These are phyloP conservation scores for Penicillium sp. DNA, from an alignment of 2,329 filamentous ascomycete genomes.

Conservation along the genomic window DNA sequence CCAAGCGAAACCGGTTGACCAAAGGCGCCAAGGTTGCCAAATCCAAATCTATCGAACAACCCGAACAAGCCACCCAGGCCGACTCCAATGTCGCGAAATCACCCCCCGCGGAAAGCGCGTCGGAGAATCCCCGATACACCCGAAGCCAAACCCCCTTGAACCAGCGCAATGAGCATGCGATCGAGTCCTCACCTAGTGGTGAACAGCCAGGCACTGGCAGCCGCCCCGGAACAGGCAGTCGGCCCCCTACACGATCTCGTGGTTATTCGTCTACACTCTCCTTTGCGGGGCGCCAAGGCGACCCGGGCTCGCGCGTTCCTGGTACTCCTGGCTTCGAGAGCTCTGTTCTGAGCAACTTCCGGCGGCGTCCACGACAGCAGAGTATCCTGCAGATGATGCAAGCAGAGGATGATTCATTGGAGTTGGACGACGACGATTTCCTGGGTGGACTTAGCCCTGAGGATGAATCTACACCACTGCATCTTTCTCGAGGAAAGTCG, in stretches of 20 bases:
- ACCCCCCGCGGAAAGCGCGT: conserved; percentile 23
- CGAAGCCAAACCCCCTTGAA: conserved; percentile 41
- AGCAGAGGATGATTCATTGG: conserved; percentile 47
- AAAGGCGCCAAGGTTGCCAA: conserved; percentile 18
- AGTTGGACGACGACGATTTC: conserved; percentile 49
- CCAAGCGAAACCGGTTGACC: conserved; percentile 29
- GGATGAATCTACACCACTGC: conserved; percentile 54
- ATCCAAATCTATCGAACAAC: conserved; percentile 7
- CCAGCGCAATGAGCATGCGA: conserved; percentile 41
- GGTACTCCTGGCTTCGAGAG: conserved; percentile 52
- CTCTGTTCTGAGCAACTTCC: conserved; percentile 53
- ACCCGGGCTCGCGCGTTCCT: conserved; percentile 42
- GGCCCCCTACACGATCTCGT: conserved; percentile 45
- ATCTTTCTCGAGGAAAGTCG: conserved; percentile 42
- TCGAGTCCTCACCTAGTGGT: conserved; percentile 44
- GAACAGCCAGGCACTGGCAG: conserved; percentile 42
- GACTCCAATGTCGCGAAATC: conserved; percentile 24
- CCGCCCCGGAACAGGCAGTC: conserved; percentile 42
- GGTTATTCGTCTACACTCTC: conserved; percentile 50
- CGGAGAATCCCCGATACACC: conserved; percentile 29
- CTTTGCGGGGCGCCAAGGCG: conserved; percentile 46
- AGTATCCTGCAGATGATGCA: conserved; percentile 55
- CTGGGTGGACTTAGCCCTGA: conserved; percentile 51
- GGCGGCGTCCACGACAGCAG: conserved; percentile 50
- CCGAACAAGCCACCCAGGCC: conserved; percentile 11